Conservation (phyloP, 2,329 filamentous ascomycete species). For the Cladophialophora bantiana region DNA sequence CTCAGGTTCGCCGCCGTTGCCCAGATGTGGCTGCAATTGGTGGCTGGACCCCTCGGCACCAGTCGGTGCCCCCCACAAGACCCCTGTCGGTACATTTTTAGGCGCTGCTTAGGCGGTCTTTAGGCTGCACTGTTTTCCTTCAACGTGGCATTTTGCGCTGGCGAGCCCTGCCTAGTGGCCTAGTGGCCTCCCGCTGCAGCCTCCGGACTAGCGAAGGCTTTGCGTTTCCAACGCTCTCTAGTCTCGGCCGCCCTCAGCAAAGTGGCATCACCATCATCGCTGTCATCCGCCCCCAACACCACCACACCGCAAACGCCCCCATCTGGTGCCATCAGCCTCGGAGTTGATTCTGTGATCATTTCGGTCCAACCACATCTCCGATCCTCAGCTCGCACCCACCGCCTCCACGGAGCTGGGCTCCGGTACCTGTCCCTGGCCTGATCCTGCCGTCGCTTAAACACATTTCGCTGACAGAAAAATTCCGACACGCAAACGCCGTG, state of each 20-base stretch:
- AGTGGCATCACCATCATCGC: slow-evolving; percentile 5
- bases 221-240: background rate
- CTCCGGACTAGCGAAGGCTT: slow-evolving; percentile 6
- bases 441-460: slow-evolving; percentile 8
- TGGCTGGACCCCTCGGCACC: slow-evolving; percentile 12
- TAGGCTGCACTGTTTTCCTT: slow-evolving; percentile 2
- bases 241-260: background rate
- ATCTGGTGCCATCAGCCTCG: slow-evolving; percentile 8
- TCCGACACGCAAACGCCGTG: background rate
- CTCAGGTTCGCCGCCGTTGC: background rate
- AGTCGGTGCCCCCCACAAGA: background rate
- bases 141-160: slow-evolving; percentile 21
- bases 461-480: slow-evolving; percentile 6
- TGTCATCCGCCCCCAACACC: background rate
- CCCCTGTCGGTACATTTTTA: slow-evolving; percentile 1
- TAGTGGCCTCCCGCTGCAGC: slow-evolving; percentile 15
- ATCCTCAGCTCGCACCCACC: slow-evolving; percentile 2
- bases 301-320: background rate
- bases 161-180: background rate
- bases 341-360: slow-evolving; percentile 8
- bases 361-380: slow-evolving; percentile 25
- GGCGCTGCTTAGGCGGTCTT: background rate
- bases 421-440: slow-evolving; percentile 30
- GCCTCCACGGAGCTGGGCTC: slow-evolving; percentile 11
- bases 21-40: slow-evolving; percentile 12